Conservation (phyloP, 306 rosid species). For the Echinosophora koreensis region DNA sequence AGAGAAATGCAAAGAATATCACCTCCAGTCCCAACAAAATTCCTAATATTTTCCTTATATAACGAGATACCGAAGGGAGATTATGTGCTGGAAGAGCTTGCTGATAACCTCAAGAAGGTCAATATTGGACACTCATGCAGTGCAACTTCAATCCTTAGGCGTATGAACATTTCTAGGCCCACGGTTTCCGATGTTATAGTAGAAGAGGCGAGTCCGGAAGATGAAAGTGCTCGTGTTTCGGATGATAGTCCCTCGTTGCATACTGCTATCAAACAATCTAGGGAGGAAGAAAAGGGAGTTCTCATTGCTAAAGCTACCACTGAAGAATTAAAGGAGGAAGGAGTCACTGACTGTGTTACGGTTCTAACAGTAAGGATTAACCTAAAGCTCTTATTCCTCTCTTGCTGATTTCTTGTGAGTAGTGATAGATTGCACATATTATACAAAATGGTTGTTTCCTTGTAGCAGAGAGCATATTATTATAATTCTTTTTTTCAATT, state of each 20-base stretch:
- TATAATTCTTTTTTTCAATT: neutral
- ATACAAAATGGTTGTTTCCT: neutral
- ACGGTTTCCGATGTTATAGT: slow-evolving; percentile 46
- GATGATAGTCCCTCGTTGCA: slow-evolving; percentile 59
- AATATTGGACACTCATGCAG: slow-evolving; percentile 64
- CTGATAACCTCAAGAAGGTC: slow-evolving; percentile 67
- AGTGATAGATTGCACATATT: slow-evolving; percentile 5
- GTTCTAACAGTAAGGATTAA: slow-evolving; percentile 63
- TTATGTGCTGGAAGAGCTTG: slow-evolving; percentile 79
- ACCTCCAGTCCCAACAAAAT: slow-evolving; percentile 85
- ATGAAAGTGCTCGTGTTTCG: slow-evolving; percentile 30
- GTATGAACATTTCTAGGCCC: slow-evolving; percentile 56
- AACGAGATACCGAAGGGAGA: slow-evolving; percentile 92
- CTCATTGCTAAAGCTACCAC: slow-evolving; percentile 84
- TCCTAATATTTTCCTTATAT: slow-evolving; percentile 83
- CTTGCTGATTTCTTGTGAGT: slow-evolving; percentile 1
- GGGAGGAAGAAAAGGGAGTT: slow-evolving; percentile 81
- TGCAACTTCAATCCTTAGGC: slow-evolving; percentile 70
- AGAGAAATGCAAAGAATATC: slow-evolving; percentile 91
- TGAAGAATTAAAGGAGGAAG: slow-evolving; percentile 82
- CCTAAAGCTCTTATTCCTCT: neutral
- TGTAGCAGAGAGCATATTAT: neutral
- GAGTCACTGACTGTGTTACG: slow-evolving; percentile 67
- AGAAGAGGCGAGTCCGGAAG: slow-evolving; percentile 44
- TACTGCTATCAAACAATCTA: slow-evolving; percentile 73